Evolutionary conservation across 2,329 filamentous ascomycete genomes (phyloP).

Genomic region (Rugonectria rugulosa): DNA sequence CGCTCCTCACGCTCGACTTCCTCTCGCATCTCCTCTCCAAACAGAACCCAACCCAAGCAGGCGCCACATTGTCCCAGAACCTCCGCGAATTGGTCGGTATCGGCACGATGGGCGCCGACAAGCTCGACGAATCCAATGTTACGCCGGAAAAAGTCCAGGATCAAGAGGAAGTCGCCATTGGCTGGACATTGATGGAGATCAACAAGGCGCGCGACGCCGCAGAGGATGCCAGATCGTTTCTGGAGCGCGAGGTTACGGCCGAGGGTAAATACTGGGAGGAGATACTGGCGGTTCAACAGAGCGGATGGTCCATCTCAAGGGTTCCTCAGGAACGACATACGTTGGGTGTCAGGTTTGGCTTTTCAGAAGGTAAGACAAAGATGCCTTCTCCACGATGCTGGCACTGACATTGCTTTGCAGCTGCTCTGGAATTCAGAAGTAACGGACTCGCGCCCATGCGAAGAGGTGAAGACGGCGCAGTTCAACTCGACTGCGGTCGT

Average conservation of each 20-base stretch:
- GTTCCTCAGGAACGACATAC: slow-evolving; percentile 76
- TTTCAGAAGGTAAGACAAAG: slow-evolving; percentile 76
- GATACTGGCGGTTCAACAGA: slow-evolving; percentile 79
- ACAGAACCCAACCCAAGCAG: slow-evolving; percentile 74
- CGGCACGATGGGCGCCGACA: slow-evolving; percentile 76
- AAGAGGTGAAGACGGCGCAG: slow-evolving; percentile 75
- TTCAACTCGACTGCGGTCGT: slow-evolving; percentile 73
- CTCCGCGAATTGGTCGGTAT: slow-evolving; percentile 76
- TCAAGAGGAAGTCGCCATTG: slow-evolving; percentile 65
- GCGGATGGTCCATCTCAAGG: slow-evolving; percentile 85
- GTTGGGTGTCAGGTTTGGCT: slow-evolving; percentile 88
- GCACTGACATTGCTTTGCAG: slow-evolving; percentile 45
- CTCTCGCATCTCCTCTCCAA: slow-evolving; percentile 86
- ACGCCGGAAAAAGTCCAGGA: slow-evolving; percentile 63
- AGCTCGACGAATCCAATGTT: slow-evolving; percentile 67
- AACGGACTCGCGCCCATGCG: slow-evolving; percentile 84
- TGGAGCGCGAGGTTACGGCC: slow-evolving; percentile 78
- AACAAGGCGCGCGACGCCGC: slow-evolving; percentile 78
- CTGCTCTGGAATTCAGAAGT: slow-evolving; percentile 65
- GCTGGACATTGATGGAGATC: slow-evolving; percentile 82
- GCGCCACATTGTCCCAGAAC: slow-evolving; percentile 72
- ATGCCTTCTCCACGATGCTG: no score
- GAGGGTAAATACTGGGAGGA: slow-evolving; percentile 93
- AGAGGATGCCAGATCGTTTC: slow-evolving; percentile 71
- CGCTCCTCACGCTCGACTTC: slow-evolving; percentile 79